Conservation (phyloP, 352 stramenopile species). For the Globisporangium middletonii region DNA sequence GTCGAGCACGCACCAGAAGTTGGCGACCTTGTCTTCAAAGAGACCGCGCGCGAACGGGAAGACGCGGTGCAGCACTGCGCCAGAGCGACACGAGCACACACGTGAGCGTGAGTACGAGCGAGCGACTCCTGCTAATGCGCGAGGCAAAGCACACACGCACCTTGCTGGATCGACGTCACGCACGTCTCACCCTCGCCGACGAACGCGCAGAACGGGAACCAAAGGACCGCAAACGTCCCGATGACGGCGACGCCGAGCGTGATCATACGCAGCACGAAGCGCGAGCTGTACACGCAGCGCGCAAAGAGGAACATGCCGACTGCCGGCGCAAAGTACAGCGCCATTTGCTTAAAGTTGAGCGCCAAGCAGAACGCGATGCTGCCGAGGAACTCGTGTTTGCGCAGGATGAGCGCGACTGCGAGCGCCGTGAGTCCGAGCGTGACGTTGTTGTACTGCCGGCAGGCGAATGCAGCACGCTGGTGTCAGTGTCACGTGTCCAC, state of each 20-base stretch:
- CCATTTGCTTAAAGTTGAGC: conserved; percentile 99
- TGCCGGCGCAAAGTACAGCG: conserved; percentile 95
- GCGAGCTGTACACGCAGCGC: conserved; percentile 66
- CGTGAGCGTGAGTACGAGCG: too few relatives aligned
- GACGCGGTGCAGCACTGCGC: conserved; percentile 87
- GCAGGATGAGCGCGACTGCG: conserved; percentile 60
- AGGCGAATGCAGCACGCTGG: background rate
- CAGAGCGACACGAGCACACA: background rate
- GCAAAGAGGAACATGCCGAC: conserved; percentile 93
- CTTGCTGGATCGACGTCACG: conserved; percentile 57
- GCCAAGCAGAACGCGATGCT: conserved; percentile 89
- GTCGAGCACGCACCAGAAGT: conserved; percentile 94
- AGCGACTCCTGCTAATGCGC: too few relatives aligned
- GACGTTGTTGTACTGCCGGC: conserved; percentile 94
- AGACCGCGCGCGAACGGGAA: conserved; percentile 95
- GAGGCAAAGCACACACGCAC: background rate
- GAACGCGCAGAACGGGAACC: conserved; percentile 86
- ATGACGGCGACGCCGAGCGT: conserved; percentile 87
- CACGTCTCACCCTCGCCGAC: conserved; percentile 36
- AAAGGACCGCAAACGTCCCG: conserved; percentile 86
- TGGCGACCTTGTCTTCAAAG: conserved; percentile 98
- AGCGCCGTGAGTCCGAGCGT: conserved; percentile 91
- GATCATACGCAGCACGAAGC: conserved; percentile 43
- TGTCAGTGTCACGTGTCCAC: background rate
- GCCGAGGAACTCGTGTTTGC: conserved; percentile 73